Conservation (phyloP, 805 yeast species). For the Saccharomycopsis amapae region DNA sequence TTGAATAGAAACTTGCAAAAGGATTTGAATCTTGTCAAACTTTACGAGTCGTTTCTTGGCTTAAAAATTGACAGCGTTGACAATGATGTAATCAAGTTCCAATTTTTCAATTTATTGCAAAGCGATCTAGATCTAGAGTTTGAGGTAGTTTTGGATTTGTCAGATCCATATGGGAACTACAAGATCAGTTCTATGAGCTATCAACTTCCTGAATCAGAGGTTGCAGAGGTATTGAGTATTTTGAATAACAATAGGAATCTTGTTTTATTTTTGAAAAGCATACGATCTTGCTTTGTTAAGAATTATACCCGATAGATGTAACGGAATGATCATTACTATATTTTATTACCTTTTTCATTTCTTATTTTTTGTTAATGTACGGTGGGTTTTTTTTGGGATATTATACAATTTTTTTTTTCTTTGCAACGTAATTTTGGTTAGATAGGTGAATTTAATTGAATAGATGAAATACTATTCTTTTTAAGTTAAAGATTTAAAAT, state of each 20-base stretch:
- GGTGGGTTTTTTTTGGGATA: too few relatives aligned
- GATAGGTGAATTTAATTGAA: too few relatives aligned
- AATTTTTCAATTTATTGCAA: constrained; percentile 15
- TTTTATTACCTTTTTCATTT: too few relatives aligned
- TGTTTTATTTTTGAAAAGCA: constrained; percentile 14
- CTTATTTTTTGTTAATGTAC: too few relatives aligned
- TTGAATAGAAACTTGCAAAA: constrained; percentile 9
- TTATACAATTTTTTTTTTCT: not conserved
- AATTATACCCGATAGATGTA: not conserved
- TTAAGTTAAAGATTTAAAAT: too few relatives aligned
- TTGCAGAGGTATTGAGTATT: not conserved
- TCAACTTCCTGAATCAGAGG: constrained; percentile 7
- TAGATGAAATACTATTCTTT: too few relatives aligned
- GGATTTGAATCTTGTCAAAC: constrained; percentile 16
- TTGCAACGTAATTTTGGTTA: too few relatives aligned
- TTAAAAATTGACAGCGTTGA: constrained; percentile 18
- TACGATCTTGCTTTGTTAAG: constrained; percentile 7
- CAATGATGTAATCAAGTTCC: constrained; percentile 17
- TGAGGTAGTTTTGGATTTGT: constrained; percentile 16
- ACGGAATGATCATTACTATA: too few relatives aligned
- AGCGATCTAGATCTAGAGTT: constrained; percentile 9
- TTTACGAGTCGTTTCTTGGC: constrained; percentile 19
- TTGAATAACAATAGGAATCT: constrained; percentile 15
- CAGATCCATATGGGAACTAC: constrained; percentile 11
- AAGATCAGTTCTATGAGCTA: constrained; percentile 7